phyloP scores from a whole-genome alignment of 2,329 filamentous ascomycete genomes.

The Ascosphaera pollenicola region DNA sequence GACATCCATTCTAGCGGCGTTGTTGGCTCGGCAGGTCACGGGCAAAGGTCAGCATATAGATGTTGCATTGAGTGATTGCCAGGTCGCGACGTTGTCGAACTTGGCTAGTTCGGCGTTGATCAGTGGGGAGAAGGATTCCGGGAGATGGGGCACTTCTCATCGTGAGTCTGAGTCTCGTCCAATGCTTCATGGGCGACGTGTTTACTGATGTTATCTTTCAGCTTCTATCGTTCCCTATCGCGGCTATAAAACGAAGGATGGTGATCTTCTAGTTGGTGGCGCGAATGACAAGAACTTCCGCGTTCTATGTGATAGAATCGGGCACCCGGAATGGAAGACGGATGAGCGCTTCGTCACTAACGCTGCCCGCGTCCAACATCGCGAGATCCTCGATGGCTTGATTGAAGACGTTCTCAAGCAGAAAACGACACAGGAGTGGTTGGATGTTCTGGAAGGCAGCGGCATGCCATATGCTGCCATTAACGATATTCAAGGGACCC shows the following conservation, averaged over 20 bases:
- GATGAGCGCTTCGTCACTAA: slow-evolving; percentile 38
- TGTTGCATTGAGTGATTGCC: slow-evolving; percentile 75
- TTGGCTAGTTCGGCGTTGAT: slow-evolving; percentile 83
- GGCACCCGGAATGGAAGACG: slow-evolving; percentile 33
- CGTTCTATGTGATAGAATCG: slow-evolving; percentile 33
- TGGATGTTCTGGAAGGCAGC: slow-evolving; percentile 65
- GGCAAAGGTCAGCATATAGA: slow-evolving; percentile 83
- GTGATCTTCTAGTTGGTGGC: slow-evolving; percentile 40
- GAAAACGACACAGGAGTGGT: slow-evolving; percentile 73
- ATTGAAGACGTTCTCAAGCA: slow-evolving; percentile 56
- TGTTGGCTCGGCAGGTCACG: slow-evolving; percentile 52
- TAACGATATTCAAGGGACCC: slow-evolving; percentile 70
- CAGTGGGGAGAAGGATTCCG: slow-evolving; percentile 66
- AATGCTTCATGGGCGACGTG: neutral
- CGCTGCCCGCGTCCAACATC: slow-evolving; percentile 38
- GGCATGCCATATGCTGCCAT: slow-evolving; percentile 90
- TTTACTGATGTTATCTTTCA: slow-evolving; percentile 2
- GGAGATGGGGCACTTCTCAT: slow-evolving; percentile 91
- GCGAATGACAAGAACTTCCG: slow-evolving; percentile 42
- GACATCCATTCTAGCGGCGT: slow-evolving; percentile 84
- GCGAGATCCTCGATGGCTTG: slow-evolving; percentile 51
- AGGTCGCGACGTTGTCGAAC: slow-evolving; percentile 85
- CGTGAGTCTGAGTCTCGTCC: slow-evolving; percentile 28
- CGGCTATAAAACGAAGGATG: slow-evolving; percentile 46
- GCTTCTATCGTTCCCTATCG: slow-evolving; percentile 95